Evolutionary conservation across 176 grass and related monocot genomes (phyloP), one percentile per base, ranked within the genome.

Genomic region (Alopecurus myosuroides): DNA sequence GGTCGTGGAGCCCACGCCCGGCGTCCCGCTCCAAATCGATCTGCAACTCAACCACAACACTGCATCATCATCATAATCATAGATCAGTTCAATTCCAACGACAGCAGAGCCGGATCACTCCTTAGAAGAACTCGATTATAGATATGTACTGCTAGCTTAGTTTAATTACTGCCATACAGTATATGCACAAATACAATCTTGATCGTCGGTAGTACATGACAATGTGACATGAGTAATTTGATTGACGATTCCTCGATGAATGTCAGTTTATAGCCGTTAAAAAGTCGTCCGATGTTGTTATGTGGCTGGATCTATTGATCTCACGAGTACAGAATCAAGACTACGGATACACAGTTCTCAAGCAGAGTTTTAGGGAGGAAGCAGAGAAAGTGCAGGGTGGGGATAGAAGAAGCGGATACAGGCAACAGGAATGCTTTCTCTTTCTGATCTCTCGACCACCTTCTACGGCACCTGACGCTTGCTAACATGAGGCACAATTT

Each of bases 1-100:
- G 22, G 80, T 95, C 9, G 64, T 95, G 51, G 31, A 98, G 31
- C 91, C 95, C 10, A 91, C 85, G 18, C 95, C 93, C 12, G 91
- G 95, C 73, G 56, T 86, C 6, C 93, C 93, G 17, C 76, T 98
- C 18, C 71, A 63, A 30, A 63, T 63, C 60, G 14, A 53, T 2
- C 25, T 88, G 5, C 1, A 84, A 25, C 28, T 49, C 44, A 49
- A 46, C 70, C n/a, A 28, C 11, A 72, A 11, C 69, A 73, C 13
- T 45, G 45, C 41, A 9, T 74, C 70, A 2, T 29, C 70, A 18
- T 73, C 68, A 28, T n/a, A 31, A 29, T 36, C 4, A 20, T 66
- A 66, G 69, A 72, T 45, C 42, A 72, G 69, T 29, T 72, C 69
- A 0, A 72, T 29, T 72, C 69, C 69, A 46, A 72, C 40, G 45